Base-by-base conservation (phyloP, 176 grass and related monocot genomes). In the Bolboschoenus planiculmis region DNA sequence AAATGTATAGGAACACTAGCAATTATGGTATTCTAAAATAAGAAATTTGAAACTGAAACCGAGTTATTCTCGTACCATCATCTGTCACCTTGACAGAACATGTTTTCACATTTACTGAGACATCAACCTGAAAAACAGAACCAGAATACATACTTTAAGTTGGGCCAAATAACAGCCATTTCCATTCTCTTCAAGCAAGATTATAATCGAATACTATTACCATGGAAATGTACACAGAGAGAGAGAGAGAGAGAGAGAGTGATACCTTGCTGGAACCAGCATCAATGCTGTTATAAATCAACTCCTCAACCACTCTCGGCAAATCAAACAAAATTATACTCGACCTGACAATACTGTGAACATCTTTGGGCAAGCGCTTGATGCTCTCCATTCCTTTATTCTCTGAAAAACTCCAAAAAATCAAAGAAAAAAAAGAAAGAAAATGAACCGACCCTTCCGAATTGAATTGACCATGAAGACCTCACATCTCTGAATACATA, bases 201-300 rank as follows among this genome's bases (percentile, higher is more conserved):
- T 78, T 26, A 29, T 6, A 18, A 64, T 64, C 13, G 15, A 42
- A 33, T 82, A 15, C 54, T 79, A 10, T 16, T 53, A 63, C 2
- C 10, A 37, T 29, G 31, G 82, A 87, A 72, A 50, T 20, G 23
- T 26, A 13, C n/a, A 50, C 47, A 60, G 18, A 56, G 5, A 84
- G 16, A 40, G n/a, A 48, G 44, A 72, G 40, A 58, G 10, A 11
- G 35, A 57, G 42, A 36, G 4, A 66, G 56, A 81, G n/a, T n/a
- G n/a, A n/a, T n/a, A 94, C 92, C 95, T 94, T 98, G 51, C 10
- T 87, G 10, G 87, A 83, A 83, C 85, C 83, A n/a, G 95, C 89
- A 83, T 95, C 92, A 53, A 98, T 86, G 85, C 88, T 92, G 50
- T 98, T 98, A 79, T 98, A 91, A 39, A 93, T 54, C 85, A 95